phyloP scores from a whole-genome alignment of 2,329 filamentous ascomycete genomes.

The Colletotrichum tropicale region DNA sequence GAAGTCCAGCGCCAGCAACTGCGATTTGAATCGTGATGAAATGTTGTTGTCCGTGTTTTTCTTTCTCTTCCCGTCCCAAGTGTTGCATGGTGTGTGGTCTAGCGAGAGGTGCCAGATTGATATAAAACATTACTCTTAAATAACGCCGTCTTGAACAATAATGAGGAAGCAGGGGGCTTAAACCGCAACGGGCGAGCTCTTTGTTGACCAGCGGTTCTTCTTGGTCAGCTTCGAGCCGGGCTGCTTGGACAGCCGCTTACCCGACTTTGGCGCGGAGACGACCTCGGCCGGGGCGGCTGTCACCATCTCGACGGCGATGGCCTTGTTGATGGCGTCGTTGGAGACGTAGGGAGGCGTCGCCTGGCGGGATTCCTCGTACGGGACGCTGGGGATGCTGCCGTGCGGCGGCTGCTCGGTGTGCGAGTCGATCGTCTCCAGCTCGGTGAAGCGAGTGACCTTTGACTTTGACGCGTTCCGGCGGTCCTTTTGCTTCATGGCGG shows the following conservation, averaged over 20 bases:
- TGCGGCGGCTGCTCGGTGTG: slow-evolving; percentile 20
- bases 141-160: background rate
- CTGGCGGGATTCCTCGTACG: background rate
- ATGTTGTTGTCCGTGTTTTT: background rate
- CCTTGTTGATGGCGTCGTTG: slow-evolving; percentile 17
- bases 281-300: background rate
- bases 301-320: slow-evolving; percentile 20
- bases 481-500: slow-evolving; percentile 22
- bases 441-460: slow-evolving; percentile 30
- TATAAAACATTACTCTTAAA: background rate
- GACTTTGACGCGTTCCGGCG: slow-evolving; percentile 23
- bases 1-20: slow-evolving; percentile 3
- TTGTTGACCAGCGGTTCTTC: slow-evolving; percentile 34
- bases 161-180: slow-evolving; percentile 14
- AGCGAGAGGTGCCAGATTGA: background rate
- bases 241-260: slow-evolving; percentile 35
- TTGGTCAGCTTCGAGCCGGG: slow-evolving; percentile 29
- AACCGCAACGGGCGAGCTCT: slow-evolving; percentile 29
- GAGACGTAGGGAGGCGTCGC: slow-evolving; percentile 20
- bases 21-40: background rate
- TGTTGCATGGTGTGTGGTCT: background rate
- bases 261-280: slow-evolving; percentile 11
- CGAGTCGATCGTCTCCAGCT: slow-evolving; percentile 34
- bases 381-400: background rate
- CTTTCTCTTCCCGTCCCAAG: background rate